These are phyloP conservation scores for Areca catechu DNA, from an alignment of 176 grass and related monocot species.

Conservation along the genomic window DNA sequence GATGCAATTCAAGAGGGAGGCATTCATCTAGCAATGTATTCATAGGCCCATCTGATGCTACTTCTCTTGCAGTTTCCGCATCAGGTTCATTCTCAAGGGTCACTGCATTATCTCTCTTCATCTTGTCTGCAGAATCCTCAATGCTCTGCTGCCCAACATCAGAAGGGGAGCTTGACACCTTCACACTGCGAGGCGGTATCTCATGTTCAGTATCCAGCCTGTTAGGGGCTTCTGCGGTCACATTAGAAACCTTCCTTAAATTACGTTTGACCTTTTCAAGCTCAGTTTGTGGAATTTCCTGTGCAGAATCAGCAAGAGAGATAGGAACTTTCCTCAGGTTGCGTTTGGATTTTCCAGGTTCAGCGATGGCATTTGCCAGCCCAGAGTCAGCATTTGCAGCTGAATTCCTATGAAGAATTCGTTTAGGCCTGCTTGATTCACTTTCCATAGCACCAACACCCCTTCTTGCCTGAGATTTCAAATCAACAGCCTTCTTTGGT, in stretches of 20 bases:
- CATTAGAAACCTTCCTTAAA: constrained; percentile 70
- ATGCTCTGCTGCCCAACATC: constrained; percentile 23
- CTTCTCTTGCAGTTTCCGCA: constrained; percentile 23
- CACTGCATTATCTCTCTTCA: constrained; percentile 20
- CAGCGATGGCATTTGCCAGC: constrained; percentile 30
- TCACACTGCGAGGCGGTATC: constrained; percentile 18
- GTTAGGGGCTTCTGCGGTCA: constrained; percentile 39
- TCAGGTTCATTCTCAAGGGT: constrained; percentile 41
- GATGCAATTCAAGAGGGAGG: constrained; percentile 32
- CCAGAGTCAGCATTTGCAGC: constrained; percentile 20
- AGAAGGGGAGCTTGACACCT: constrained; percentile 22
- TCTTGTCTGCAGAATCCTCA: constrained; percentile 30
- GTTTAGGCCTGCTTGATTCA: constrained; percentile 75
- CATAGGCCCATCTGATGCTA: constrained; percentile 28
- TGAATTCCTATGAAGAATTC: constrained; percentile 35
- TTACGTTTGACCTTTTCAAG: constrained; percentile 89
- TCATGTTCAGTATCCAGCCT: constrained; percentile 27
- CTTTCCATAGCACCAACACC: constrained; percentile 62
- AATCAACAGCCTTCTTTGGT: constrained; percentile 47
- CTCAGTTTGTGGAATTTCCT: constrained; percentile 67
- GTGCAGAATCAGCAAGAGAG: constrained; percentile 34
- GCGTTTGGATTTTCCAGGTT: constrained; percentile 55
- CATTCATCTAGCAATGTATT: constrained; percentile 16
- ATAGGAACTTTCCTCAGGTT: constrained; percentile 35
- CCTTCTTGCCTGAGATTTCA: constrained; percentile 39